Percentiles rank a stretch among this genome's conserved stretches.
phyloP scores from a whole-genome alignment of 345 rosid genomes.

The Theobroma cacao region DNA sequence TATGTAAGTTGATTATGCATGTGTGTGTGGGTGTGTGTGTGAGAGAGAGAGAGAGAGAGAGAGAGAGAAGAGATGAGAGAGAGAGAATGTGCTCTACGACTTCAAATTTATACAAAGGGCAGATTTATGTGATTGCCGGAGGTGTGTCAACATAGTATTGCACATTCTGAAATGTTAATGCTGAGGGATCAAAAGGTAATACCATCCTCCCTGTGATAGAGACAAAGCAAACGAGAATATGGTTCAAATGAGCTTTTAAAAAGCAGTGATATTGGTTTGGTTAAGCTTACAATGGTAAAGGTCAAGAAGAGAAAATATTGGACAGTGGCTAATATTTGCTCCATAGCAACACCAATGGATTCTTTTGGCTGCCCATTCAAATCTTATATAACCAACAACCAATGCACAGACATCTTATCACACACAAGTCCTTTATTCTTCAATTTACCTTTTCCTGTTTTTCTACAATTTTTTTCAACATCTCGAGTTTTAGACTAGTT shows the following conservation, averaged over 20 bases:
- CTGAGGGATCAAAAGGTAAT: constrained; percentile 59
- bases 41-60: too few relatives aligned
- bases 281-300: neutral
- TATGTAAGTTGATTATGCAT: neutral
- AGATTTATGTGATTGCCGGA: constrained; percentile 35
- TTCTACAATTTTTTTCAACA: too few relatives aligned
- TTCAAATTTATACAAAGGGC: too few relatives aligned
- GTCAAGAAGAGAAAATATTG: neutral
- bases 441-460: neutral
- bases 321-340: neutral
- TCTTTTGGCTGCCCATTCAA: neutral
- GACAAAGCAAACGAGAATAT: neutral
- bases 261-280: neutral
- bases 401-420: neutral
- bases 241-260: neutral
- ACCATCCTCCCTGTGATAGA: constrained; percentile 48
- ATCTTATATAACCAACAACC: neutral
- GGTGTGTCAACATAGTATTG: constrained; percentile 59
- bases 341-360: neutral
- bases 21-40: too few relatives aligned
- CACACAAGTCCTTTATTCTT: neutral
- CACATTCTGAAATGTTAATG: constrained; percentile 53
- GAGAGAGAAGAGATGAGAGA: too few relatives aligned
- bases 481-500: too few relatives aligned
- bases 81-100: too few relatives aligned